Conservation (phyloP, 306 rosid genomes). For the Vigna radiata region DNA sequence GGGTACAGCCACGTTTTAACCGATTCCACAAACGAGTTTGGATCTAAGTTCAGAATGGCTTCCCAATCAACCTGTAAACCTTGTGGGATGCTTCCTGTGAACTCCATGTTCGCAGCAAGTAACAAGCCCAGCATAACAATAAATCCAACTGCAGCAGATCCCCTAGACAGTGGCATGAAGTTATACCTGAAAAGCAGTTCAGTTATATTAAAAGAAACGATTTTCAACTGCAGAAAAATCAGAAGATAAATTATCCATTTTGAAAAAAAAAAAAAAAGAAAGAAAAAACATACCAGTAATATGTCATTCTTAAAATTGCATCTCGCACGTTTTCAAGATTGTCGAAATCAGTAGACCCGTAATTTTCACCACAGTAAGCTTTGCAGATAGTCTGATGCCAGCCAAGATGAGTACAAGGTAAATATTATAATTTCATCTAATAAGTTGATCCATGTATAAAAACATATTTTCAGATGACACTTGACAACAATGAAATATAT, state of each 20-base stretch:
- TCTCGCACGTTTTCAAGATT: slow-evolving; percentile 88
- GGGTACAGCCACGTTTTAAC: slow-evolving; percentile 90
- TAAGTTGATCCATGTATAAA: slow-evolving; percentile 13
- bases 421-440: slow-evolving; percentile 34
- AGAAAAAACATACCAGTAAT: slow-evolving; percentile 77
- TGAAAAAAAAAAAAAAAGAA: slow-evolving; percentile 5
- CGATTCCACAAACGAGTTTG: slow-evolving; percentile 72
- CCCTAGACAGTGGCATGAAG: slow-evolving; percentile 97
- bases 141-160: slow-evolving; percentile 89
- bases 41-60: slow-evolving; percentile 78
- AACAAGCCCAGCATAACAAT: slow-evolving; percentile 84
- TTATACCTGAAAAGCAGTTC: slow-evolving; percentile 74
- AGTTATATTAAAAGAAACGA: slow-evolving; percentile 28
- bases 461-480: slow-evolving; percentile 26
- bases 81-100: slow-evolving; percentile 82
- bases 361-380: slow-evolving; percentile 88
- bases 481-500: slow-evolving; percentile 23
- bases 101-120: slow-evolving; percentile 97
- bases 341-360: slow-evolving; percentile 78
- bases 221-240: slow-evolving; percentile 32
- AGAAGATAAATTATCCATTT: slow-evolving; percentile 27
- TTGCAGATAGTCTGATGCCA: slow-evolving; percentile 71
- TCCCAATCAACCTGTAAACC: slow-evolving; percentile 97
- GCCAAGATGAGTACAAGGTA: slow-evolving; percentile 34
- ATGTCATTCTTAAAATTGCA: slow-evolving; percentile 93